Base-by-base conservation (phyloP, 2,329 filamentous ascomycete species). In the Coniochaeta prunicola region DNA sequence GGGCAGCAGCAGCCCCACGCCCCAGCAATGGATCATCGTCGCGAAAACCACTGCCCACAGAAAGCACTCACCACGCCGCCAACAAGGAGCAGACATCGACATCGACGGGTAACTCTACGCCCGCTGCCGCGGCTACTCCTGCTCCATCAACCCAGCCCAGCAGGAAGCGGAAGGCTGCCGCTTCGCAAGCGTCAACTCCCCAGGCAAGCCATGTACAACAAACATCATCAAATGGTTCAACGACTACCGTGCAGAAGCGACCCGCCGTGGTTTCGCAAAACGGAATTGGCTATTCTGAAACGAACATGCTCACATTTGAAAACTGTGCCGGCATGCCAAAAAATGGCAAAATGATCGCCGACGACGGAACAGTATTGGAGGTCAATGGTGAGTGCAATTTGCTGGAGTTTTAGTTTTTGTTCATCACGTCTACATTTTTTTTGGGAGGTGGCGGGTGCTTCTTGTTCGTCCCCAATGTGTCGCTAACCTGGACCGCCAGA, bases 221-320 rank as follows among this genome's bases (percentile, higher is more conserved):
- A 24, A 60, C 24, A 50, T 50, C 60, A 33, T 53, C 59, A 56
- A 59, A 60, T 56, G 53, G 64, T 13, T 56, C 61, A 28, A 58
- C 64, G 7, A 59, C 66, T 12, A 60, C 61, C 5, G 59, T 62
- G 64, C 67, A 58, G 64, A 69, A 63, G 66, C 70, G 58, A 65
- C 70, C 60, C 62, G 73, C 59, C 70, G 57, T 60, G 15, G 56
- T 24, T 24, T 58, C 58, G 34, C 58, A 60, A 38, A 58, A 45
- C 57, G 63, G 61, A 50, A 55, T 58, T 45, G 61, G 73, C 62
- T 77, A 77, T 64, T 79, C 83, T 63, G 86, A 91, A 68, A 88
- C 90, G 57, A 97, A 96, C 73, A 88, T 97, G 86, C 83, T 97
- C 76, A 91, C 84, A 48, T 97, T 97, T 74, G 87, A 91, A 62